phyloP scores from a whole-genome alignment of 1,284 basidiomycete genomes.

The Leucoagaricus sp. region DNA sequence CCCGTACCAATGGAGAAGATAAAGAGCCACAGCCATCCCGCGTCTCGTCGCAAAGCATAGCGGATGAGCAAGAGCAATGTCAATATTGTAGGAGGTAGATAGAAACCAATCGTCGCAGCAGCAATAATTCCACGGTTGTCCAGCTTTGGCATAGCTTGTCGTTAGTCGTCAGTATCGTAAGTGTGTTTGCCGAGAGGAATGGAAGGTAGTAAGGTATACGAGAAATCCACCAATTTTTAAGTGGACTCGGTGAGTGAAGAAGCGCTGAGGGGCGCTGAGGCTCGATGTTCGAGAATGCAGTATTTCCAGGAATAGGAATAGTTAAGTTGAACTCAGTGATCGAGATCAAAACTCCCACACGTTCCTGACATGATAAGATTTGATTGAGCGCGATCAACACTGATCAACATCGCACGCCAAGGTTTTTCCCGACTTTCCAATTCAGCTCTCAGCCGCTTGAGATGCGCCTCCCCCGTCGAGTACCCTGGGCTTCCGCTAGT shows the following conservation, averaged over 20 bases:
- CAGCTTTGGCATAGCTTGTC: conserved; percentile 36
- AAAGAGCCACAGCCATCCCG: conserved; percentile 62
- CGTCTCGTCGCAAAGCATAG: conserved; percentile 55
- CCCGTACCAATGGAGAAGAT: conserved; percentile 50
- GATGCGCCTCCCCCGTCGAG: conserved; percentile 81
- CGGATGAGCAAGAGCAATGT: conserved; percentile 45
- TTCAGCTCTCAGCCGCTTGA: conserved; percentile 1
- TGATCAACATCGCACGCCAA: background rate
- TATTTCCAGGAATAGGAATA: conserved; percentile 15
- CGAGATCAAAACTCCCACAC: conserved; percentile 14
- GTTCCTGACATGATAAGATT: conserved; percentile 15
- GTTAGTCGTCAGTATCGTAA: conserved; percentile 11
- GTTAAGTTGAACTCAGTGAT: conserved; percentile 11
- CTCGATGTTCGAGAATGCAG: no score
- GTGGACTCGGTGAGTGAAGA: background rate
- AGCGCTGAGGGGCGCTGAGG: background rate
- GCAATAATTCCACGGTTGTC: conserved; percentile 54
- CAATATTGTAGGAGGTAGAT: conserved; percentile 50
- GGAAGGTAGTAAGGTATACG: background rate
- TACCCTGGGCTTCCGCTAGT: conserved; percentile 76
- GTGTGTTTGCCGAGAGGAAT: conserved; percentile 23
- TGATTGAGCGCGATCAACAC: background rate
- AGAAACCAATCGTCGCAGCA: conserved; percentile 55
- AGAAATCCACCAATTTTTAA: background rate
- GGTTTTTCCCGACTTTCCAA: background rate